These are phyloP conservation scores for Candida sanyaensis DNA, from an alignment of 1,139 yeast genomes.

Conservation along the genomic window DNA sequence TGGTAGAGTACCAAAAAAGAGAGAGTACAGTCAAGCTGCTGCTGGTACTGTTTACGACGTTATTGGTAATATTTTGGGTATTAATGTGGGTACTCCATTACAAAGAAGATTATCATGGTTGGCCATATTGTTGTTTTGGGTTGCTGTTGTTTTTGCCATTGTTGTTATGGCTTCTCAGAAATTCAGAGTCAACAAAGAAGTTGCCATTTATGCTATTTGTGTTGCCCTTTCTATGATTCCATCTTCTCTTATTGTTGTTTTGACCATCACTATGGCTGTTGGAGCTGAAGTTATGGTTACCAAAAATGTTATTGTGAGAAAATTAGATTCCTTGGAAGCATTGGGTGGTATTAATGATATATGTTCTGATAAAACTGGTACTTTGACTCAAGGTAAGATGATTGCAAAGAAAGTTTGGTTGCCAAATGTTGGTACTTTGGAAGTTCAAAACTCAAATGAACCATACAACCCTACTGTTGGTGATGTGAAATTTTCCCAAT, in stretches of 20 bases:
- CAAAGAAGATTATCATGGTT: constrained; percentile 68
- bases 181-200: constrained; percentile 65
- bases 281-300: constrained; percentile 80
- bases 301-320: constrained; percentile 73
- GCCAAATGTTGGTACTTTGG: constrained; percentile 71
- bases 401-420: constrained; percentile 72
- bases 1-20: constrained; percentile 22
- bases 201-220: constrained; percentile 84
- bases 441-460: constrained; percentile 60
- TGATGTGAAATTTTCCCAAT: constrained; percentile 40
- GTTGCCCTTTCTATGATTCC: constrained; percentile 86
- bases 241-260: constrained; percentile 75
- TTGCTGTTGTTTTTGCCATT: constrained; percentile 77
- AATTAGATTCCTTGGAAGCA: constrained; percentile 77
- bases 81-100: constrained; percentile 76
- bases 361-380: constrained; percentile 56
- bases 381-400: constrained; percentile 81
- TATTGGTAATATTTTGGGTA: constrained; percentile 71
- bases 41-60: constrained; percentile 40
- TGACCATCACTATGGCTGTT: constrained; percentile 87
- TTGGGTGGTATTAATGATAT: constrained; percentile 80
- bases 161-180: constrained; percentile 80
- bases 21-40: constrained; percentile 49
- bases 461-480: constrained; percentile 79
- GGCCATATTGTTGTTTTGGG: constrained; percentile 65